These are phyloP conservation scores for Hygrocybe punicea DNA, from an alignment of 768 basidiomycete species.

Conservation along the genomic window DNA sequence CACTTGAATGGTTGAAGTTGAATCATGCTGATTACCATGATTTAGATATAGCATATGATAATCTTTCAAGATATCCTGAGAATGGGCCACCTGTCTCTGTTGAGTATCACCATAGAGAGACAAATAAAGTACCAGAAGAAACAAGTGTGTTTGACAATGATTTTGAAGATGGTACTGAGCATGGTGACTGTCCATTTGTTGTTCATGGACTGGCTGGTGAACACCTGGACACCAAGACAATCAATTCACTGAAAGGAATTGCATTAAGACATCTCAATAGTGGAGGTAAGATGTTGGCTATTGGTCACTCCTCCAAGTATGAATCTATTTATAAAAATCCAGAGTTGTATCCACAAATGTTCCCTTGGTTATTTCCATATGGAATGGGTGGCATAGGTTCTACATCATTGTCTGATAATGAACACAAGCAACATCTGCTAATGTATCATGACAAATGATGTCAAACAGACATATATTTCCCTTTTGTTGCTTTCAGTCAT, in stretches of 20 bases:
- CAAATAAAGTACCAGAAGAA: conserved; percentile 23
- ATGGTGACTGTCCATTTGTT: conserved; percentile 24
- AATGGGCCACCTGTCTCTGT: conserved; percentile 6
- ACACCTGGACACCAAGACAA: conserved; percentile 9
- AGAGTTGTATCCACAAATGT: conserved; percentile 35
- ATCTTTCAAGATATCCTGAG: conserved; percentile 21
- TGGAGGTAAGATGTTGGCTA: conserved; percentile 24
- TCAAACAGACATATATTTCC: conserved; percentile 36
- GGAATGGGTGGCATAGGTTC: conserved; percentile 34
- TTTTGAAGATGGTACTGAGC: conserved; percentile 18
- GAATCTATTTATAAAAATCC: conserved; percentile 36
- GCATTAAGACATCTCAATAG: conserved; percentile 29
- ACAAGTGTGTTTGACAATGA: conserved; percentile 25
- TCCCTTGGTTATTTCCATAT: no score
- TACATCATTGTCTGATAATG: conserved; percentile 15
- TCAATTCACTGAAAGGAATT: conserved; percentile 15
- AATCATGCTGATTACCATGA: conserved; percentile 37
- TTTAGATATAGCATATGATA: conserved; percentile 27
- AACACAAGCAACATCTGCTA: conserved; percentile 28
- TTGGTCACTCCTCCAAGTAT: conserved; percentile 26
- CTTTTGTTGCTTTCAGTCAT: conserved; percentile 40
- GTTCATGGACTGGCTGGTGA: conserved; percentile 26
- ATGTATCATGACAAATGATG: conserved; percentile 43
- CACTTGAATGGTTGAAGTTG: conserved; percentile 35
- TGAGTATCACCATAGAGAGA: conserved; percentile 15